Percentiles rank a stretch among this genome's conserved stretches.
These are phyloP conservation scores for Furcasterigmium sp. DNA, from an alignment of 2,329 filamentous ascomycete genomes.

Conservation along the genomic window DNA sequence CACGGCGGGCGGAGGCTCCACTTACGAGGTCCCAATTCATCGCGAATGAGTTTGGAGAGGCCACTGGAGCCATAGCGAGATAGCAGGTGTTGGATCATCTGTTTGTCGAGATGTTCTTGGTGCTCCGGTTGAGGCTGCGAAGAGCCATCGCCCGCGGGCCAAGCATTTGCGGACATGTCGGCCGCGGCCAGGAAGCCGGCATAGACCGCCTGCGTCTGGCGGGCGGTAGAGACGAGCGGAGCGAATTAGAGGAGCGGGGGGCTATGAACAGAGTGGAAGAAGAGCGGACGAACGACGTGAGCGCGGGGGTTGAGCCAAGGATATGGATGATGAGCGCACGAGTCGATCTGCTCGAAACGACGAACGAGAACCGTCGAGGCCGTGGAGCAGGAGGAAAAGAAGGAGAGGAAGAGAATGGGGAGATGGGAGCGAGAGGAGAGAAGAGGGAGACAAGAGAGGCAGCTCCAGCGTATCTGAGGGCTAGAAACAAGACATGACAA, in stretches of 20 bases:
- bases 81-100: slow-evolving; percentile 28
- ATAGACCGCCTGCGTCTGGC: background rate
- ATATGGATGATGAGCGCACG: background rate
- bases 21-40: slow-evolving; percentile 23
- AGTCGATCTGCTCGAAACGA: background rate
- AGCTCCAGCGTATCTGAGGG: slow-evolving; percentile 7
- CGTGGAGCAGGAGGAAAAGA: background rate
- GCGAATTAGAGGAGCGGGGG: background rate
- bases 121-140: slow-evolving; percentile 21
- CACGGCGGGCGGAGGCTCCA: slow-evolving; percentile 10
- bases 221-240: background rate
- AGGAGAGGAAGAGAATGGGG: background rate
- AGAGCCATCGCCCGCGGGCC: slow-evolving; percentile 23
- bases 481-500: slow-evolving; percentile 4
- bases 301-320: background rate
- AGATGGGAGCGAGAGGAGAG: slow-evolving; percentile 1
- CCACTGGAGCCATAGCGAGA: slow-evolving; percentile 25
- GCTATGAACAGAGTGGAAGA: background rate
- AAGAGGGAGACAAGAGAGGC: slow-evolving; percentile 5
- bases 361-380: background rate
- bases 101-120: slow-evolving; percentile 22
- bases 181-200: background rate
- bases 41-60: slow-evolving; percentile 24
- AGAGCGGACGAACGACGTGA: background rate
- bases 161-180: slow-evolving; percentile 19